Conservation (phyloP, 2,329 filamentous ascomycete genomes). For the Fusarium armeniacum region DNA sequence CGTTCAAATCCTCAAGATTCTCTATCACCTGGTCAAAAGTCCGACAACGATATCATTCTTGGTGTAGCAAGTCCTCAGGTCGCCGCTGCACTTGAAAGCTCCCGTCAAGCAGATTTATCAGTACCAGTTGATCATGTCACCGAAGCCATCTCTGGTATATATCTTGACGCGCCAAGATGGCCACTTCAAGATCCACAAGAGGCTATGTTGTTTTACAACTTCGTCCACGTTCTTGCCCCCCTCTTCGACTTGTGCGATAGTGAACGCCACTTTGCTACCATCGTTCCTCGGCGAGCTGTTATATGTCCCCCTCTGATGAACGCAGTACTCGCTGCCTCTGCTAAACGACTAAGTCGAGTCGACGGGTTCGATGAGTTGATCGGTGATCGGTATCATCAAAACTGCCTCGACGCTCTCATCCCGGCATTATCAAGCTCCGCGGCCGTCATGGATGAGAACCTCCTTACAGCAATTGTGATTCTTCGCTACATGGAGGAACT, state of each 20-base stretch:
- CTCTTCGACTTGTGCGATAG: constrained; percentile 51
- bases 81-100: constrained; percentile 25
- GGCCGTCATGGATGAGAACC: constrained; percentile 50
- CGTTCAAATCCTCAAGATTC: constrained; percentile 28
- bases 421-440: constrained; percentile 48
- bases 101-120: constrained; percentile 15
- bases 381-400: constrained; percentile 50
- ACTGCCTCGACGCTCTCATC: constrained; percentile 49
- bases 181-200: constrained; percentile 47
- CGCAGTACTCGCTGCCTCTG: constrained; percentile 49
- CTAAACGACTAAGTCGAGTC: constrained; percentile 46
- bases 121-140: constrained; percentile 31
- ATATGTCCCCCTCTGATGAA: constrained; percentile 50
- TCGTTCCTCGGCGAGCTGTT: constrained; percentile 49
- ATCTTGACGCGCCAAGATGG: constrained; percentile 43
- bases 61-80: constrained; percentile 18
- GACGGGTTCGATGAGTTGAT: constrained; percentile 44
- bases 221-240: constrained; percentile 47
- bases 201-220: constrained; percentile 50
- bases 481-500: constrained; percentile 52
- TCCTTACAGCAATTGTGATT: constrained; percentile 51
- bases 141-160: constrained; percentile 45
- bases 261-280: constrained; percentile 49
- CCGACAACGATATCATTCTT: constrained; percentile 22
- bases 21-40: constrained; percentile 36